Evolutionary conservation across 768 basidiomycete species (phyloP).

Genomic region (Mycena galopus): DNA sequence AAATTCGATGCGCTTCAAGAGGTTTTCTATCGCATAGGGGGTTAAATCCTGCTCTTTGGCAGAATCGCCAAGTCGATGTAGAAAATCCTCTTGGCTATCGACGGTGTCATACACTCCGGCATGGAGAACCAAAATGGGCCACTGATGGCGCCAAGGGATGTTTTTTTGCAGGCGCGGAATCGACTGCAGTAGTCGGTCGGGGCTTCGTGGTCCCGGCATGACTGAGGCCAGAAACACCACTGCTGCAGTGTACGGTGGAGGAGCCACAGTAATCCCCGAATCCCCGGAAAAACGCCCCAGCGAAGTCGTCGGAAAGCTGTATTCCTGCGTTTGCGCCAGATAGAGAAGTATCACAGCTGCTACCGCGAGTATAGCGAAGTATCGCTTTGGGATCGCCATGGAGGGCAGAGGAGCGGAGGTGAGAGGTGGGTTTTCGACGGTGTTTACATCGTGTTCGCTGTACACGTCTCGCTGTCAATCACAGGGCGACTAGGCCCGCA

Average conservation of each 20-base stretch:
- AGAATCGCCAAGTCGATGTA: neutral
- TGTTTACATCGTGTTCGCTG: neutral
- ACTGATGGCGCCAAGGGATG: constrained; percentile 15
- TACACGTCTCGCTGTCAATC: neutral
- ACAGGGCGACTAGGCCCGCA: neutral
- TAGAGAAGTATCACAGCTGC: neutral
- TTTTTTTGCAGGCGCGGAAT: constrained; percentile 1
- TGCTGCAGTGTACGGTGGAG: constrained; percentile 6
- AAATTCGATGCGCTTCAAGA: constrained; percentile 14
- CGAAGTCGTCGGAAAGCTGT: neutral
- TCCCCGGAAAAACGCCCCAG: neutral
- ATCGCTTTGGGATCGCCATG: neutral
- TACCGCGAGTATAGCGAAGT: neutral
- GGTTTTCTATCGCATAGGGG: neutral
- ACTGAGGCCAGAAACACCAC: constrained; percentile 4
- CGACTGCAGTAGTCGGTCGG: neutral
- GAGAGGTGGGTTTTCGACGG: neutral
- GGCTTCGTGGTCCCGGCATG: neutral
- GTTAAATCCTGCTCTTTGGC: neutral
- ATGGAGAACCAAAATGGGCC: constrained; percentile 16
- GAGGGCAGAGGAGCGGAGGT: neutral
- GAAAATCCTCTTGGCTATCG: neutral
- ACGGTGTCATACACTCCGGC: constrained; percentile 15
- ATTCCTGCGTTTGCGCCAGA: neutral
- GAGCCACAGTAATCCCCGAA: too few species aligned